These are phyloP conservation scores for Laburnicola sp. DNA, from an alignment of 2,329 filamentous ascomycete species.

Conservation along the genomic window DNA sequence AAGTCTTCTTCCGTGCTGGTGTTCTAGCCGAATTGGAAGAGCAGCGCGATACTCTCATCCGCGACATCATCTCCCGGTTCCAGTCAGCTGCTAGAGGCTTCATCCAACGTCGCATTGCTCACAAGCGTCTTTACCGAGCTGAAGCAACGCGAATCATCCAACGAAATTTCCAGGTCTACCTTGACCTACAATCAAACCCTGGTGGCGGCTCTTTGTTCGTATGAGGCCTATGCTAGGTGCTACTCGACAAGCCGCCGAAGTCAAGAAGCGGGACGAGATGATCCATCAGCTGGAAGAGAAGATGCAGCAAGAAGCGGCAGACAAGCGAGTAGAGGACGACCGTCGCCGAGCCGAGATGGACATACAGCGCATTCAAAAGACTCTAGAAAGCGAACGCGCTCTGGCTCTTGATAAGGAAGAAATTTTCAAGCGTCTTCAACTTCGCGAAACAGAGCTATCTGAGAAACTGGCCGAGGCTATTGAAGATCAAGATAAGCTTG, in stretches of 20 bases:
- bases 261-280: conserved; percentile 92
- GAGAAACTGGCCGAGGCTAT: conserved; percentile 92
- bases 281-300: conserved; percentile 85
- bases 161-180: conserved; percentile 88
- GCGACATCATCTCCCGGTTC: conserved; percentile 90
- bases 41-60: conserved; percentile 87
- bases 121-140: conserved; percentile 90
- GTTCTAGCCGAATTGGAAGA: conserved; percentile 97
- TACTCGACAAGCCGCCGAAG: conserved; percentile 87
- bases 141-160: conserved; percentile 96
- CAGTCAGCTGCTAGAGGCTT: conserved; percentile 92
- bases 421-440: conserved; percentile 94
- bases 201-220: conserved; percentile 93
- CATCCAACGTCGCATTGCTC: conserved; percentile 80
- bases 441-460: conserved; percentile 85
- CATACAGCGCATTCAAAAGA: conserved; percentile 87
- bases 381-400: conserved; percentile 92
- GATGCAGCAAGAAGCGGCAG: conserved; percentile 73
- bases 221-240: conserved; percentile 95
- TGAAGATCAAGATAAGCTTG: conserved; percentile 89
- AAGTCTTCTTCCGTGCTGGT: conserved; percentile 96
- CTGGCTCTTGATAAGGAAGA: conserved; percentile 97
- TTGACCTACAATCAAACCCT: conserved; percentile 86
- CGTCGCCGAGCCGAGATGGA: conserved; percentile 83
- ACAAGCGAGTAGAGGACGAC: conserved; percentile 86